phyloP scores from a whole-genome alignment of 176 grass and related monocot species.

The Hyparrhenia diplandra region DNA sequence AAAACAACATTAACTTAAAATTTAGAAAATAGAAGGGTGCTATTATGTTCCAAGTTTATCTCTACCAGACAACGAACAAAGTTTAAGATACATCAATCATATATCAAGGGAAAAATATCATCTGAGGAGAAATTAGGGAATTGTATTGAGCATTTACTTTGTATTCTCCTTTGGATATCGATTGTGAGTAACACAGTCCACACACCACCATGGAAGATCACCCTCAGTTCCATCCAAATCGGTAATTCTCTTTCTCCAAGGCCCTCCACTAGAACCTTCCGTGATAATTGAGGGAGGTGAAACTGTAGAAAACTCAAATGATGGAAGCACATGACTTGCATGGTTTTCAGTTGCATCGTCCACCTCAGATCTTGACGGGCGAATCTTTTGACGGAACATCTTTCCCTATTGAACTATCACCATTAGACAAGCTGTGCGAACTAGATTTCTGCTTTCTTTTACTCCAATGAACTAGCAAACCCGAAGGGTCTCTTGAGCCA shows the following conservation, averaged over 20 bases:
- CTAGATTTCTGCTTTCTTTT: conserved; percentile 65
- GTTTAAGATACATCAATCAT: too few relatives aligned
- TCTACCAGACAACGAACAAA: too few relatives aligned
- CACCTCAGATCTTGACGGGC: conserved; percentile 55
- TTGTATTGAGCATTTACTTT: conserved; percentile 56
- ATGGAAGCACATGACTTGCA: conserved; percentile 46
- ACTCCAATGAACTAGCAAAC: conserved; percentile 76
- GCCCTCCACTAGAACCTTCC: conserved; percentile 76
- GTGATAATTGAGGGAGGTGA: conserved; percentile 89
- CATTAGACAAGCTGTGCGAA: conserved; percentile 55
- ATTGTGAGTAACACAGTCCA: conserved; percentile 63
- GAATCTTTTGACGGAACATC: conserved; percentile 53
- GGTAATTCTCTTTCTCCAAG: conserved; percentile 90
- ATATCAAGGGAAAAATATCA: too few relatives aligned
- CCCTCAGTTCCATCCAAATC: conserved; percentile 92
- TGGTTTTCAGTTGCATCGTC: conserved; percentile 63
- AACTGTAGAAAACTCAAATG: conserved; percentile 76
- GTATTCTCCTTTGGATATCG: conserved; percentile 90
- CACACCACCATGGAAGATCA: conserved; percentile 96
- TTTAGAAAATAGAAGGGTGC: neutral
- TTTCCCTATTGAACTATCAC: conserved; percentile 56
- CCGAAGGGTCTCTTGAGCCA: conserved; percentile 89
- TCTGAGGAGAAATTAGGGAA: too few relatives aligned
- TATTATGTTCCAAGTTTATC: too few relatives aligned
- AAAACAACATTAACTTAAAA: neutral